These are phyloP conservation scores for Apiospora aurea DNA, from an alignment of 2,329 filamentous ascomycete genomes.

Conservation along the genomic window DNA sequence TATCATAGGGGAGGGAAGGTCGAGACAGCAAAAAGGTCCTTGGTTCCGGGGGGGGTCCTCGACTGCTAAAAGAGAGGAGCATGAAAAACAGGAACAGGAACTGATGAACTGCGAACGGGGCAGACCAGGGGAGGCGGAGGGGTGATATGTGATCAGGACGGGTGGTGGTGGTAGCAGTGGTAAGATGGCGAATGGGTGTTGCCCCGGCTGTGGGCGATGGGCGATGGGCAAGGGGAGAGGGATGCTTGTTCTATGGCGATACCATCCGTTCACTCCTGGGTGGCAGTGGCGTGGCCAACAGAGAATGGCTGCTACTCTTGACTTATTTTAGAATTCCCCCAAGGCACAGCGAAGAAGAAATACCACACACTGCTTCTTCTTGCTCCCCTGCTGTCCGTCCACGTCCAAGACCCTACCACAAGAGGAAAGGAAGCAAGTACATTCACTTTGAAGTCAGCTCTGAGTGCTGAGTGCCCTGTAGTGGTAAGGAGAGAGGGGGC, in stretches of 20 bases:
- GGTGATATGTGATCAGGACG: conserved; percentile 17
- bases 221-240: neutral
- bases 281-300: conserved; percentile 9
- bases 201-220: neutral
- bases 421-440: no score
- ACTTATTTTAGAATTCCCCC: neutral
- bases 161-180: neutral
- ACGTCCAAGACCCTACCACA: neutral
- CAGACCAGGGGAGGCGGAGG: conserved; percentile 4
- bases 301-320: conserved; percentile 12
- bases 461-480: neutral
- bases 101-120: conserved; percentile 14
- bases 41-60: neutral
- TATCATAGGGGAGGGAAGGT: conserved; percentile 25
- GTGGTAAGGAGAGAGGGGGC: neutral
- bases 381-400: neutral
- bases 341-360: neutral
- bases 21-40: conserved; percentile 13
- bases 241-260: conserved; percentile 3
- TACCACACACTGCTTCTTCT: neutral
- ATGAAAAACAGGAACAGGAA: conserved; percentile 17
- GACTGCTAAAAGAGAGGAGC: conserved; percentile 4
- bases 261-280: neutral
- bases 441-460: neutral
- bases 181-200: neutral